phyloP scores from a whole-genome alignment of 805 yeast species.

The Wickerhamiella siamensis region DNA sequence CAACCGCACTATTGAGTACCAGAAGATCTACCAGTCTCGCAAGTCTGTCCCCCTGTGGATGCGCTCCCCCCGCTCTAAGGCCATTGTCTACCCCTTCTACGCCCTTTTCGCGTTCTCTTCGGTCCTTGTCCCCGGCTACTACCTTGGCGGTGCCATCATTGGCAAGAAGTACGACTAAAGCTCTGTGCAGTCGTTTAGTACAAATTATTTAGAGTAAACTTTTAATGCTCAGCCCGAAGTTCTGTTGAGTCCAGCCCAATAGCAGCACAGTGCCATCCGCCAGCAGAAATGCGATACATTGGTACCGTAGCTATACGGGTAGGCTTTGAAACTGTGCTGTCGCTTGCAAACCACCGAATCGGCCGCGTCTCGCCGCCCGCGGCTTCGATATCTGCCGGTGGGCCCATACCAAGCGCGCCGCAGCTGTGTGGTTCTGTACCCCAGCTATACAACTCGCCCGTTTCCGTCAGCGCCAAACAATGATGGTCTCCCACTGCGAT shows the following conservation, averaged over 20 bases:
- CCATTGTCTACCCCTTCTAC: constrained; percentile 63
- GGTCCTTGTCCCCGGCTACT: constrained; percentile 50
- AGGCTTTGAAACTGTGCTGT: neutral
- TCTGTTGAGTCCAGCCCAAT: neutral
- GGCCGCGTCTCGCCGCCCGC: neutral
- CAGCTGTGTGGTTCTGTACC: neutral
- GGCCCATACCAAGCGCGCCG: constrained; percentile 1
- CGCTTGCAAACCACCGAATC: neutral
- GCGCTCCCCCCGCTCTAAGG: constrained; percentile 53
- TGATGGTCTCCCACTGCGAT: constrained; percentile 2
- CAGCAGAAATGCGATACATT: neutral
- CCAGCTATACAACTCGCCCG: constrained; percentile 1
- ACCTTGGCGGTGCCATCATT: constrained; percentile 53
- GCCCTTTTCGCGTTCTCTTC: constrained; percentile 52
- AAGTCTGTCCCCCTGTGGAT: constrained; percentile 25
- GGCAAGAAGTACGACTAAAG: constrained; percentile 39
- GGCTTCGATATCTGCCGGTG: neutral
- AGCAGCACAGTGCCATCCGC: constrained; percentile 1
- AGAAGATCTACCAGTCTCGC: constrained; percentile 26
- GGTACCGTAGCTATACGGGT: neutral
- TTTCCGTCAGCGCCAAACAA: neutral
- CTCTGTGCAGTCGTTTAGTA: neutral
- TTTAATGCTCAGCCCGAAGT: neutral
- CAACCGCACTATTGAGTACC: constrained; percentile 22
- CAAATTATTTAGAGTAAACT: no score